Base-by-base conservation (phyloP, 805 yeast species). In the Candida patagonica region DNA sequence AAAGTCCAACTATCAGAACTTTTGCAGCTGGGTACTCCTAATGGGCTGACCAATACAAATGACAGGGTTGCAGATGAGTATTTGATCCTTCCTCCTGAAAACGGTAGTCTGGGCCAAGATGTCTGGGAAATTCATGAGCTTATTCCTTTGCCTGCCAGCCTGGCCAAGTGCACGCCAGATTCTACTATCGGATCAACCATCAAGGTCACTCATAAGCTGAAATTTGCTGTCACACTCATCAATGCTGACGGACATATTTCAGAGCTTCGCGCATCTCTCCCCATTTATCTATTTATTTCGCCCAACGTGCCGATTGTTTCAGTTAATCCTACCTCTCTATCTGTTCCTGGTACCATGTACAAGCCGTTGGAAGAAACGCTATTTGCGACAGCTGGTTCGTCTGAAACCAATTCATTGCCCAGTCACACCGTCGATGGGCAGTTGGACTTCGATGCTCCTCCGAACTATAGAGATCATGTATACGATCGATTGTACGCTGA, bases 161-260 rank as follows among this genome's bases (percentile, higher is more conserved):
- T 92, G 38, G 67, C 82, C 2, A 72, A 74, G 50, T 73, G 88
- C 50, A 80, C 95, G 1, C 98, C 88, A 61, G 97, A 92, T 60
- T 83, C 89, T 54, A 81, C 77, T 43, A 67, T 92, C 27, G 63
- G 70, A 24, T 70, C 70, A 21, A 74, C 77, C 54, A 70, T 86
- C 43, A 85, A 85, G 57, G 87, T 92, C 10, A 74, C 94, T 41
- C 98, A 92, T 63, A 88, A 87, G 61, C 62, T 92, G 42, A 81
- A 85, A 53, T 84, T 88, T 56, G 77, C 74, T 7, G 75, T 92
- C 42, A 80, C 85, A 1, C 67, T 92, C 47, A 61, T 76, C 30
- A 89, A 92, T 55, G 81, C 94, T 0, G 96, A 87, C 58, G 95
- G 95, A 2, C 97, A 89, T 55, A 78, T 80, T 2, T 85, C 96